Evolutionary conservation across 2,329 filamentous ascomycete genomes (phyloP), one percentile per base, ranked within the genome.

Genomic region (Ceratocystis diversiconidia): DNA sequence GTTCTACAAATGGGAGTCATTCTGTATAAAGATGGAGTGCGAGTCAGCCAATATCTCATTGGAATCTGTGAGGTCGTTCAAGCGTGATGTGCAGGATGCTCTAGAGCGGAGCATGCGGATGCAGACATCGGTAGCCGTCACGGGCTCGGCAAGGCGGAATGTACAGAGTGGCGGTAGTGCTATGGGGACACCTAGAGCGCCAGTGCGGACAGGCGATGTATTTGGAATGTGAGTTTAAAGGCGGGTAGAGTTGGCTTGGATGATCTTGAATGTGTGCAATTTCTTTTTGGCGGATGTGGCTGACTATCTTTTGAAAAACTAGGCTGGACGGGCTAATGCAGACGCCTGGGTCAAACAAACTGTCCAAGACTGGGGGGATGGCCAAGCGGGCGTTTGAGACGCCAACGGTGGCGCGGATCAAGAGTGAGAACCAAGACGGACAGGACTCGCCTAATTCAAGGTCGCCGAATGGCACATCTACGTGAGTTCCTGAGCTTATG

Each of bases 1-100:
- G 30, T 96, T 90, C 76, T 96, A 90, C 84, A 97, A 97, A 80
- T 99, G 94, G 94, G 94, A 99, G 75, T 92, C 91, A 0, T 97
- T 96, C 79, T 92, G 89, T 75, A 87, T 99, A 73, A 95, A 92
- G 76, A 91, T 97, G 86, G 90, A 92, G 28, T 78, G 84, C 61
- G 90, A 95, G 66, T 88, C 90, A 66, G 85, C 81, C 67, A 77
- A 89, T 68, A 66, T 76, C 8, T 84, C 87, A 61, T 79, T 95
- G 52, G 83, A 87, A 46, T 87, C 83, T 0, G 83, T 89, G 59
- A 83, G 87, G 55, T 84, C 85, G 65, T 88, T 99, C 73, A 96
- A 96, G 75, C 88, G 90, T 72, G 87, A 89, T 72, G 81, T 96
- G 6, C 90, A 92, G 72, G 91, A 96, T 71, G 81, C 83, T 46